Evolutionary conservation across 805 yeast genomes (phyloP), one percentile per base, ranked within the genome.

Genomic region (Spathaspora hagerdaliae): DNA sequence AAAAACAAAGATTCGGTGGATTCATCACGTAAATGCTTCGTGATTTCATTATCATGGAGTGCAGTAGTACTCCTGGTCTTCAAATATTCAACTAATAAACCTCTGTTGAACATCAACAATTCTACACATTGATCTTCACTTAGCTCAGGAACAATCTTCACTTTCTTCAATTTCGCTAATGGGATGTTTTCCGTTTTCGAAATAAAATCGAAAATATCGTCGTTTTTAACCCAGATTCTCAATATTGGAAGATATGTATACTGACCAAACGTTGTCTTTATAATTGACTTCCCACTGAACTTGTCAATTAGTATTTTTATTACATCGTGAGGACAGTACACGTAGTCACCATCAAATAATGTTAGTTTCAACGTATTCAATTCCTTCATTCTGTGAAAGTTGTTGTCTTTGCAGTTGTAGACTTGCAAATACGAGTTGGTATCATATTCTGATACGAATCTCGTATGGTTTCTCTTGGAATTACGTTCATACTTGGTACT

Each of bases 231-330:
- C 88, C 88, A 83, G 19, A 71, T 55, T 36, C 85, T 62, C 35
- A 82, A 52, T 44, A 76, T 78, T 0, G 81, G 78, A 8, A 82
- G 45, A 52, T 70, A 84, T 1, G 71, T 57, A 47, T 74, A 74
- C 1, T 64, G 69, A 26, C 65, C 59, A 58, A 64, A 81, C 10
- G 58, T 58, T 11, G 58, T 57, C 1, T 59, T 56, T 14, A 60
- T 56, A 24, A 71, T 41, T 1, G 71, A 61, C 8, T 35, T 63
- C 48, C 52, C 52, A 3, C 50, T 41, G 50, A 69, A 70, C 49
- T 70, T 75, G 44, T 58, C 53, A 5, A 48, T 39, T 35, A 71
- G 54, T 2, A 66, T 36, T 26, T 51, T 56, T 14, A 56, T 56
- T 48, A 59, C 68, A n/a, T 61, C 56, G 31, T 55, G 50, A 5